Percentiles rank a stretch among this genome's conserved stretches.
Evolutionary conservation across 257 asterid species (phyloP).

Genomic region (Ocimum tenuiflorum): DNA sequence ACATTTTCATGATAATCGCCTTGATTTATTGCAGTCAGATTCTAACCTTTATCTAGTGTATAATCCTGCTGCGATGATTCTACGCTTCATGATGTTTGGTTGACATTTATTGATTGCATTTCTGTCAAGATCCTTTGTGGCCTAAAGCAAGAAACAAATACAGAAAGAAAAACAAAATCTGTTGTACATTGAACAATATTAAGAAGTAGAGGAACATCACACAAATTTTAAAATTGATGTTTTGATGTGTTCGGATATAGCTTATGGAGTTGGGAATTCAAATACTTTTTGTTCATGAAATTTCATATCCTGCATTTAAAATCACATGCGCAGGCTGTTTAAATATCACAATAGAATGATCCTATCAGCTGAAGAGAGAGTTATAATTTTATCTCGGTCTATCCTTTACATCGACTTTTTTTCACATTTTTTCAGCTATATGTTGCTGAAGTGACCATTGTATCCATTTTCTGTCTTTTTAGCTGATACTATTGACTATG

Average conservation of each 20-base stretch:
- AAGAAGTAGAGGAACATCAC: not conserved
- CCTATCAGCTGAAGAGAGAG: not conserved
- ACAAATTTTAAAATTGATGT: not conserved
- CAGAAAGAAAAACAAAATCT: not conserved
- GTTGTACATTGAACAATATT: not conserved
- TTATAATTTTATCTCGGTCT: not conserved
- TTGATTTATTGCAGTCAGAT: not conserved
- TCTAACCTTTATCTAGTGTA: not conserved
- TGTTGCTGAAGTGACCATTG: not conserved
- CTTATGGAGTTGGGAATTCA: not conserved
- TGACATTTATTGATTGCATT: not conserved
- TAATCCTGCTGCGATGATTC: not conserved
- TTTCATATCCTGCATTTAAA: not conserved
- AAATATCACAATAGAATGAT: not conserved
- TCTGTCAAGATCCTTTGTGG: not conserved
- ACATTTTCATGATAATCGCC: not conserved
- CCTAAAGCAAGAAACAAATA: not conserved
- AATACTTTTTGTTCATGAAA: not conserved
- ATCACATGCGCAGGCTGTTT: not conserved
- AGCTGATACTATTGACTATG: not conserved
- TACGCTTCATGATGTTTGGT: not conserved
- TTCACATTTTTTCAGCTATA: not conserved
- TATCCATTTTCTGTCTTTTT: not conserved
- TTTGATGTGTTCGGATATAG: not conserved
- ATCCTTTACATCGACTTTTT: not conserved